Conservation (phyloP, 75 land plant genomes). For the Cryptomeria japonica region DNA sequence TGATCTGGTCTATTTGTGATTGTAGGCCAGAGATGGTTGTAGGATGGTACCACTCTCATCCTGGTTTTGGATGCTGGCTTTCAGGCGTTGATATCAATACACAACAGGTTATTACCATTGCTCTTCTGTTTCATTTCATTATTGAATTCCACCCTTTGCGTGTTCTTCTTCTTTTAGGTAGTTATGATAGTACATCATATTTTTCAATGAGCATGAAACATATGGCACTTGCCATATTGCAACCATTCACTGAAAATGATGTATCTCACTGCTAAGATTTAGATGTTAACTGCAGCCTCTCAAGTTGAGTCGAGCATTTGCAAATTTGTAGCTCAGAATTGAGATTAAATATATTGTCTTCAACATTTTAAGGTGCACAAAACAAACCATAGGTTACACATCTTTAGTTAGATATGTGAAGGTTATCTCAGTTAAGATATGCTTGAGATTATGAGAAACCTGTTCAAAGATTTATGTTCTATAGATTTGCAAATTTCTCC, state of each 20-base stretch:
- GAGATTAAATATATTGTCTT: background rate
- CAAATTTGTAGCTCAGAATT: background rate
- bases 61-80: constrained; percentile 99
- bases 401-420: background rate
- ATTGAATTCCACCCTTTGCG: background rate
- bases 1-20: background rate
- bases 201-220: background rate
- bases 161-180: background rate
- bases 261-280: background rate
- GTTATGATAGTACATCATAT: background rate
- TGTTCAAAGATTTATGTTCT: too few relatives aligned
- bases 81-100: constrained; percentile 99
- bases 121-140: background rate
- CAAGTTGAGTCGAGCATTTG: background rate
- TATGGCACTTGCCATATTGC: background rate
- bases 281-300: background rate
- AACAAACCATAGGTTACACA: background rate
- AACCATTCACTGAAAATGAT: background rate
- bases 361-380: background rate
- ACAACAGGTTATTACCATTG: constrained; percentile 65
- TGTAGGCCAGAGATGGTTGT: constrained; percentile 99
- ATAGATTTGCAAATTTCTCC: background rate
- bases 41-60: constrained; percentile 99
- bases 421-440: background rate
- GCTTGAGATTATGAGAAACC: background rate